Percentiles rank a stretch among this genome's conserved stretches.
Evolutionary conservation across 305 asterid genomes (phyloP).

Genomic region (Ilex paraguariensis): DNA sequence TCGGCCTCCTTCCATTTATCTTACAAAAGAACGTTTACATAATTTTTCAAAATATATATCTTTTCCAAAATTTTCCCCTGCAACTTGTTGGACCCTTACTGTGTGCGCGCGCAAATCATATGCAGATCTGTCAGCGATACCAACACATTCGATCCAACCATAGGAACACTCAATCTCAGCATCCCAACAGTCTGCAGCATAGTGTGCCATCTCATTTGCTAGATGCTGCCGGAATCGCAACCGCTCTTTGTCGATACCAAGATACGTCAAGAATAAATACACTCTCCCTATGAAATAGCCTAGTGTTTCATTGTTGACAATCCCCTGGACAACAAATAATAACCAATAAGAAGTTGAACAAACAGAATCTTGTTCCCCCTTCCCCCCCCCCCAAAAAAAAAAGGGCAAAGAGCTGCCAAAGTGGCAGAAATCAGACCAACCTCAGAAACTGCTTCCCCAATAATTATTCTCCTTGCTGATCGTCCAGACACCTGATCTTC

Average conservation of each 20-base stretch:
- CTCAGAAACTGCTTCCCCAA: slow-evolving; percentile 84
- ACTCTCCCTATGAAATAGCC: slow-evolving; percentile 93
- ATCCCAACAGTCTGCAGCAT: slow-evolving; percentile 99
- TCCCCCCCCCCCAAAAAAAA: too few relatives aligned
- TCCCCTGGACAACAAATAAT: slow-evolving; percentile 39
- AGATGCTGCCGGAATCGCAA: slow-evolving; percentile 85
- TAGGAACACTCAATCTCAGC: slow-evolving; percentile 89
- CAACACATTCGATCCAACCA: slow-evolving; percentile 97
- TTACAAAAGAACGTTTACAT: too few relatives aligned
- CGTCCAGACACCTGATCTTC: slow-evolving; percentile 86
- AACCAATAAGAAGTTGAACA: slow-evolving; percentile 8
- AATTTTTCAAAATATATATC: too few relatives aligned
- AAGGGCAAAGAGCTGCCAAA: background rate
- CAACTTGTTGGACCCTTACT: slow-evolving; percentile 27
- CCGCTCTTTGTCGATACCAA: slow-evolving; percentile 78
- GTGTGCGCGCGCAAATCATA: slow-evolving; percentile 86
- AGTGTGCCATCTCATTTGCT: slow-evolving; percentile 96
- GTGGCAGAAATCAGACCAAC: slow-evolving; percentile 29
- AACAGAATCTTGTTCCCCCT: background rate
- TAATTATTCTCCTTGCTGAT: slow-evolving; percentile 48
- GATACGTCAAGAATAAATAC: slow-evolving; percentile 65
- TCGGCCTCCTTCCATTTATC: background rate
- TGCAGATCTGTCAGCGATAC: slow-evolving; percentile 94
- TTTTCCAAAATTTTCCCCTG: background rate
- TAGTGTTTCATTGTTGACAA: slow-evolving; percentile 78